Percentiles rank a stretch among this genome's conserved stretches.
Conservation (phyloP, 202 grass and related monocot species). For the Dendrocalamus latiflorus region DNA sequence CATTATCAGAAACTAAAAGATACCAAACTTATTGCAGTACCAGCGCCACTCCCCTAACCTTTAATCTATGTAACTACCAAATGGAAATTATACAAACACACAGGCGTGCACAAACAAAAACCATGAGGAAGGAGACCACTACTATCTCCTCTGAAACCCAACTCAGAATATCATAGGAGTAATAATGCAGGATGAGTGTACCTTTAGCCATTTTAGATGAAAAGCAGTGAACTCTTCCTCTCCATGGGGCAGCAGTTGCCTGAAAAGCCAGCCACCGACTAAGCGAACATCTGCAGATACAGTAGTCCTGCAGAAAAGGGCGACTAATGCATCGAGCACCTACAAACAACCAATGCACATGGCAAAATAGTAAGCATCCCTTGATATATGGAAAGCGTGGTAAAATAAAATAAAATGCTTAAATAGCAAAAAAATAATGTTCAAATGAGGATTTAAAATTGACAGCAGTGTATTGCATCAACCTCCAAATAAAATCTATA, state of each 20-base stretch:
- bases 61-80: conserved; percentile 1
- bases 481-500: neutral
- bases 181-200: conserved; percentile 8
- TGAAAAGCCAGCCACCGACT: conserved; percentile 94
- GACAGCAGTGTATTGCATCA: conserved; percentile 10
- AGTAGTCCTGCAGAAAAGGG: conserved; percentile 83
- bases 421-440: neutral
- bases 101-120: neutral
- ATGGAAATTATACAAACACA: neutral
- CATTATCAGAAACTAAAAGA: neutral
- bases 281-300: conserved; percentile 76
- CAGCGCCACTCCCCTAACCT: neutral
- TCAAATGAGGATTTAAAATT: neutral
- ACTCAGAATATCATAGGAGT: conserved; percentile 4
- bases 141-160: neutral
- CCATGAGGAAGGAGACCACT: neutral
- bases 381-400: neutral
- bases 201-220: conserved; percentile 70
- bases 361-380: neutral
- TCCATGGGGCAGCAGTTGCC: conserved; percentile 85
- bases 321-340: conserved; percentile 90
- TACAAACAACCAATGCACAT: conserved; percentile 46
- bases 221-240: conserved; percentile 81
- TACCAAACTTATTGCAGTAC: neutral
- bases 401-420: neutral